Percentiles rank a stretch among this genome's conserved stretches.
Evolutionary conservation across 2,329 filamentous ascomycete species (phyloP).

Genomic region (Verticillium zaregamsianum): DNA sequence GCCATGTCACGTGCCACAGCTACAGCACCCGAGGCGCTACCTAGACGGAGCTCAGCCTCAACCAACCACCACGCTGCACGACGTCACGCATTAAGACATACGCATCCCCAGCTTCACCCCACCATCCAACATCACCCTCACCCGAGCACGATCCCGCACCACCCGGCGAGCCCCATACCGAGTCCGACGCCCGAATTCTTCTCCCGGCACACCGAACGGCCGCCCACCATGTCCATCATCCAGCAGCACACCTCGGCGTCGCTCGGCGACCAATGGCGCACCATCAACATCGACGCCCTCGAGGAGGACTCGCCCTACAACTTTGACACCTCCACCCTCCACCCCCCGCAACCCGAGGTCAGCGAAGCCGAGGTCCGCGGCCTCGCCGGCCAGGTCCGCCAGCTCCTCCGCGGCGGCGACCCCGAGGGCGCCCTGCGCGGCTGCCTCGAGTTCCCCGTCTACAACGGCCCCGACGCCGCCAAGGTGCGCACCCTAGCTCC

Average conservation of each 20-base stretch:
- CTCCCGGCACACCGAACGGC: not conserved
- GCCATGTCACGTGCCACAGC: not conserved
- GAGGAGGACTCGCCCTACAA: conserved; percentile 87
- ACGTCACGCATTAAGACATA: not conserved
- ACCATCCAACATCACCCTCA: not conserved
- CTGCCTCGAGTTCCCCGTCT: conserved; percentile 82
- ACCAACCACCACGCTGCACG: not conserved
- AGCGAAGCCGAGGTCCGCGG: conserved; percentile 74
- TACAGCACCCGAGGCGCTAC: not conserved
- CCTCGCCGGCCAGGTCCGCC: conserved; percentile 76
- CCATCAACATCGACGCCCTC: conserved; percentile 89
- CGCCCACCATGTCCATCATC: conserved; percentile 56
- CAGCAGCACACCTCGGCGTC: conserved; percentile 59
- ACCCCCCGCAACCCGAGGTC: conserved; percentile 70
- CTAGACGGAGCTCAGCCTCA: not conserved
- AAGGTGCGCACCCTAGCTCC: conserved; percentile 42
- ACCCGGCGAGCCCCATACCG: not conserved
- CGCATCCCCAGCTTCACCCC: not conserved
- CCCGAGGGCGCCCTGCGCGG: conserved; percentile 80
- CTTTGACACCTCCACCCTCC: conserved; percentile 83
- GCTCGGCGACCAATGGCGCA: conserved; percentile 68
- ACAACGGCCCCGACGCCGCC: conserved; percentile 52
- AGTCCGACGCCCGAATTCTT: not conserved
- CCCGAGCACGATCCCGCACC: not conserved
- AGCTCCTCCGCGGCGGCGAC: conserved; percentile 83